phyloP scores from a whole-genome alignment of 2,329 filamentous ascomycete genomes.

The Geosmithia flava region DNA sequence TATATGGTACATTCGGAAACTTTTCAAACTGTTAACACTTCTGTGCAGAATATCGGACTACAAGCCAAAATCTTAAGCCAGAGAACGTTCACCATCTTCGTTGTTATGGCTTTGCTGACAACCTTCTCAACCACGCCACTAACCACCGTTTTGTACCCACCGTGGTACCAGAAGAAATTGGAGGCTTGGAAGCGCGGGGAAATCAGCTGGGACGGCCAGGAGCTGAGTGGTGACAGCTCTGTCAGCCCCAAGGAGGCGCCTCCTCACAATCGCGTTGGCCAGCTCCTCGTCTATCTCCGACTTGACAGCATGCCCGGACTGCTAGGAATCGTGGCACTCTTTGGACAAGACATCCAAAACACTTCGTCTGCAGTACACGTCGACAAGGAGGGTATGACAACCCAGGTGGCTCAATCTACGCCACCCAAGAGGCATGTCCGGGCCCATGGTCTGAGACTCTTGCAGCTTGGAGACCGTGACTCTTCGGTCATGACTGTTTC shows the following conservation, averaged over 20 bases:
- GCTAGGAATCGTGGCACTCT: constrained; percentile 37
- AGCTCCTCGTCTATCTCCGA: constrained; percentile 9
- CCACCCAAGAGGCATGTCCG: constrained; percentile 33
- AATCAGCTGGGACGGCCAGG: constrained; percentile 65
- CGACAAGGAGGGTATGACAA: constrained; percentile 6
- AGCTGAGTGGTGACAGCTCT: background rate
- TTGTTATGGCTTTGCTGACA: constrained; percentile 83
- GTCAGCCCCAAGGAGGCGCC: background rate
- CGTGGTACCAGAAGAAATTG: constrained; percentile 40
- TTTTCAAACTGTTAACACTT: background rate
- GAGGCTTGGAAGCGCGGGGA: constrained; percentile 61
- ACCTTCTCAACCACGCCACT: constrained; percentile 76
- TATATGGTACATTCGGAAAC: background rate
- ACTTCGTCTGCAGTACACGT: constrained; percentile 4
- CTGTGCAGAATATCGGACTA: constrained; percentile 53
- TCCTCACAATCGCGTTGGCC: constrained; percentile 2
- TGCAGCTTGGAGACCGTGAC: constrained; percentile 82
- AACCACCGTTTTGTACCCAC: constrained; percentile 61
- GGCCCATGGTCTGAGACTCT: constrained; percentile 73
- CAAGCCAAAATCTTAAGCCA: constrained; percentile 71
- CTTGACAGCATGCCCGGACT: constrained; percentile 15
- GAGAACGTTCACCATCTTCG: constrained; percentile 84
- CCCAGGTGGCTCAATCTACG: constrained; percentile 5
- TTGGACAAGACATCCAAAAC: constrained; percentile 42
- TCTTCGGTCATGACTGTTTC: constrained; percentile 93